Base-by-base conservation (phyloP, 257 asterid species). In the Haberlea rhodopensis region DNA sequence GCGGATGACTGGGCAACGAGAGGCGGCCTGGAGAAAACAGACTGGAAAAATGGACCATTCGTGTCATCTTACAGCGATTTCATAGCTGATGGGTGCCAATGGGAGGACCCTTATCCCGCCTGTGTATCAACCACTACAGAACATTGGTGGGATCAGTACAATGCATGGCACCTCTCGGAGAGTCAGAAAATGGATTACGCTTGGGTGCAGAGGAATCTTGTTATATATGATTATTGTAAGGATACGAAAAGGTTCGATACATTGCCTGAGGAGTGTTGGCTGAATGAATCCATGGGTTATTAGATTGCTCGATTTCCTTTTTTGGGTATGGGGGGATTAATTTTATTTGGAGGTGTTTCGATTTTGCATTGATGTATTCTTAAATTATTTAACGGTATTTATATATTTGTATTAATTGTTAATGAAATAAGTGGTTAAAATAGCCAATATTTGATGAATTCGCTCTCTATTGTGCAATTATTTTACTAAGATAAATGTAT, bases 1-100 rank as follows among this genome's bases (percentile, higher is more conserved):
- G 99, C 95, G 0, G 99, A 94, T 24, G 96, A 94, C 73, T 94
- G 99, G 99, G 97, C 99, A 20, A 90, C 99, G 0, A 71, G 96
- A 34, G 99, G 97, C 8, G 99, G 99, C 0, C 74, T 90, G 25
- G 97, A 90, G 80, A 94, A 94, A 81, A 94, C 96, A 43, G 86
- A 94, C 82, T 94, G 97, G 99, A 78, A 67, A 24, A 79, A 84
- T 45, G 95, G 87, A 10, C 99, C 99, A 10, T 94, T 94, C 37
- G 92, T 87, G 54, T 90, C 97, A 6, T 82, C 95, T 8, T 94
- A 94, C 81, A 84, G 75, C n/a, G 85, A 86, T 15, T 94, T 84
- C 63, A 77, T 29, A 6, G 91, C 79, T 5, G 96, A 90, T 8
- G 97, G 87, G 15, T 94, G 99, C 76, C 82, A 70, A 51, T 90